Evolutionary conservation across 2,329 filamentous ascomycete species (phyloP).

Genomic region (Colletotrichum abscissum): DNA sequence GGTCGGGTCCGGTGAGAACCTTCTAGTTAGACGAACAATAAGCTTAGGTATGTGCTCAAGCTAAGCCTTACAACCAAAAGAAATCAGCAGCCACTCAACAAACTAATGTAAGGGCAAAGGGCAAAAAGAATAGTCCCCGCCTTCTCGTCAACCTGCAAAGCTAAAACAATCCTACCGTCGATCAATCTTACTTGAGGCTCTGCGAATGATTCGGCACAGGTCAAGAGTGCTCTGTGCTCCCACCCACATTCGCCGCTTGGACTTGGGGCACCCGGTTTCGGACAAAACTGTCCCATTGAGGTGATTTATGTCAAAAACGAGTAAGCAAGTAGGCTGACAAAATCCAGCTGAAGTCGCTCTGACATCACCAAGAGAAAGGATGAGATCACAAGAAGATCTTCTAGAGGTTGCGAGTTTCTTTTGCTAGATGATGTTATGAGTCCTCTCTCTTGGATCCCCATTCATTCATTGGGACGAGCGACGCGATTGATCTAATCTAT

Average conservation of each 20-base stretch:
- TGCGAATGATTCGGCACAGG: background rate
- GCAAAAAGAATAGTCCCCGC: background rate
- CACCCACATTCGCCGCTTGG: background rate
- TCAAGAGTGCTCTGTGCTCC: background rate
- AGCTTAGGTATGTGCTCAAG: background rate
- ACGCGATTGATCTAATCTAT: background rate
- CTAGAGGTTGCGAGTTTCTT: background rate
- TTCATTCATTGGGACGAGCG: background rate
- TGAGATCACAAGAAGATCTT: background rate
- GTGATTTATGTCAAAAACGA: background rate
- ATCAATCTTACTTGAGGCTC: conserved; percentile 19
- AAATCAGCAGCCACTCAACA: background rate
- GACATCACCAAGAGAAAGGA: background rate
- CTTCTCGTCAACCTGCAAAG: background rate
- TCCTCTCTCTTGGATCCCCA: background rate
- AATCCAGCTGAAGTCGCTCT: background rate
- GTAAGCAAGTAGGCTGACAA: background rate
- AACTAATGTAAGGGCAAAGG: background rate
- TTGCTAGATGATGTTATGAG: too few relatives aligned
- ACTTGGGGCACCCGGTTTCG: background rate
- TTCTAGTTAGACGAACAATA: background rate
- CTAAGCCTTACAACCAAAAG: background rate
- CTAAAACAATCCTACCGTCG: background rate
- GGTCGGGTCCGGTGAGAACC: background rate
- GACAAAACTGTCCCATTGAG: background rate